Conservation (phyloP, 2,329 filamentous ascomycete species). For the Penicillium sp. region DNA sequence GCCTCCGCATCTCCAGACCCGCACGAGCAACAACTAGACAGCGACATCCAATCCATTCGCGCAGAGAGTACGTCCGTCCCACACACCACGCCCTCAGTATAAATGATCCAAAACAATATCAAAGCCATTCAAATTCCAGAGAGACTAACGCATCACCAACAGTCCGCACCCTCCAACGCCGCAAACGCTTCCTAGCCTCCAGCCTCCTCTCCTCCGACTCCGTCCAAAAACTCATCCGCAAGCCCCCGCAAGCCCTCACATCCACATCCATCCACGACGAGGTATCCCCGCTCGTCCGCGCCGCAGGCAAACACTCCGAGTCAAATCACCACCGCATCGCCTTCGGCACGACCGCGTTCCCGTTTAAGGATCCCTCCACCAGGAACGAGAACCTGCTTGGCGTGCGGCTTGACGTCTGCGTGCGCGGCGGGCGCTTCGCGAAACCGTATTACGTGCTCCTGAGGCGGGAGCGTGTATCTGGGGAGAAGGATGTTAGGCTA, state of each 20-base stretch:
- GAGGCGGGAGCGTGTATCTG: conserved; percentile 28
- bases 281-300: conserved; percentile 36
- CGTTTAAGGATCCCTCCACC: conserved; percentile 46
- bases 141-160: background rate
- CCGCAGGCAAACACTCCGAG: conserved; percentile 36
- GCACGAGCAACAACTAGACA: conserved; percentile 38
- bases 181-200: conserved; percentile 42
- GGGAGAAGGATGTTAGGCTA: conserved; percentile 27
- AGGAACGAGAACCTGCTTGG: conserved; percentile 37
- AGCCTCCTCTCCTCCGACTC: conserved; percentile 45
- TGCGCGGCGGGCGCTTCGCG: conserved; percentile 41
- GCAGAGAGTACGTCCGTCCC: conserved; percentile 39
- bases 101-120: background rate
- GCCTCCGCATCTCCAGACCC: conserved; percentile 18
- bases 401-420: conserved; percentile 46
- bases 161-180: conserved; percentile 45
- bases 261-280: conserved; percentile 23
- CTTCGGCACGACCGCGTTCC: conserved; percentile 49
- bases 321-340: conserved; percentile 48
- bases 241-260: conserved; percentile 12
- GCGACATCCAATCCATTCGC: conserved; percentile 45
- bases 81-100: background rate
- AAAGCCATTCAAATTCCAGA: background rate
- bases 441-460: conserved; percentile 50
- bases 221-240: conserved; percentile 37